Evolutionary conservation across 2,329 filamentous ascomycete species (phyloP).

Genomic region (Podosphaera fusca): DNA sequence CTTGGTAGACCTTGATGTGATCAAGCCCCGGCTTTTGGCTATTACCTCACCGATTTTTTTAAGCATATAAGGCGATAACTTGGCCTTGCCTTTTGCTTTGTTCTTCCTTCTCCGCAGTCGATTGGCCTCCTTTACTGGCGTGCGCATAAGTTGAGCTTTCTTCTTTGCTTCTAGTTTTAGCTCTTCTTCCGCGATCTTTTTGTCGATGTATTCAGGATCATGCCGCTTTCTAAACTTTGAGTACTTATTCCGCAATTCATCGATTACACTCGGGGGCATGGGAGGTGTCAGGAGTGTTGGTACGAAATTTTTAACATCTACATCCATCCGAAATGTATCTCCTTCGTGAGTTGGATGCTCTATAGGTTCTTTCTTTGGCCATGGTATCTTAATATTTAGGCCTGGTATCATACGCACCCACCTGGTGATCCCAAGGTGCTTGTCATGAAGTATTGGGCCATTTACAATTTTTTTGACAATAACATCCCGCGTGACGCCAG

Average conservation of each 20-base stretch:
- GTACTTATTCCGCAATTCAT: conserved; percentile 71
- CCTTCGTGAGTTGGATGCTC: conserved; percentile 28
- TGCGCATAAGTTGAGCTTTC: conserved; percentile 11
- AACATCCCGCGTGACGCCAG: conserved; percentile 45
- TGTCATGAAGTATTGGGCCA: conserved; percentile 26
- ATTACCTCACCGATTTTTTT: conserved; percentile 15
- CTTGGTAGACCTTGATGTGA: not conserved
- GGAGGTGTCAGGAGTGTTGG: conserved; percentile 58
- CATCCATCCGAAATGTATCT: conserved; percentile 57
- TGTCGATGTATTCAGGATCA: conserved; percentile 45
- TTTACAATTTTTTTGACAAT: conserved; percentile 50
- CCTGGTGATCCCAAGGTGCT: conserved; percentile 22
- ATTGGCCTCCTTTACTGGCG: conserved; percentile 15
- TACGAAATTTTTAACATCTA: conserved; percentile 52
- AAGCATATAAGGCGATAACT: conserved; percentile 14
- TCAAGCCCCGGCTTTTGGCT: conserved; percentile 9
- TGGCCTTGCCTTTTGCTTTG: conserved; percentile 14
- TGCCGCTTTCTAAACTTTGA: conserved; percentile 63
- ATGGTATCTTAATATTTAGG: conserved; percentile 50
- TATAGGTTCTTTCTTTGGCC: conserved; percentile 35
- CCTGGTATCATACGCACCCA: conserved; percentile 43
- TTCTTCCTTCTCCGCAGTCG: conserved; percentile 11
- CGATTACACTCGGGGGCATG: conserved; percentile 54
- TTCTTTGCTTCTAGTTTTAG: conserved; percentile 18
- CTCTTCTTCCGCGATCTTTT: conserved; percentile 36